phyloP scores from a whole-genome alignment of 1,284 basidiomycete genomes.

The Sutorius eximius region DNA sequence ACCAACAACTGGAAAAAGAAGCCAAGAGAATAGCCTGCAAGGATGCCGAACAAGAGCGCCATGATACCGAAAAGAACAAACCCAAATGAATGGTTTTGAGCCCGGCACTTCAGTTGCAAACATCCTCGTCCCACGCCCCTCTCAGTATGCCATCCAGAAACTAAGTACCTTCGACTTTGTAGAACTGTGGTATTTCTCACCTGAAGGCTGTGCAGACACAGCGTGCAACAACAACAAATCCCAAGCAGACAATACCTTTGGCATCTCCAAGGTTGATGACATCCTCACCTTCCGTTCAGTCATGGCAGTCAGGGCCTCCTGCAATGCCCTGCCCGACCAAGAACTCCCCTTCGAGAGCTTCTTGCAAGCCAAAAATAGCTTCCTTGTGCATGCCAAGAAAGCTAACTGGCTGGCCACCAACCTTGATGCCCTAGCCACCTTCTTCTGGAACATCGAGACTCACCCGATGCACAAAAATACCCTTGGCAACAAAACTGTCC shows the following conservation, averaged over 20 bases:
- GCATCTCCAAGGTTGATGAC: neutral
- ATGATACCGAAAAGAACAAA: too few species aligned
- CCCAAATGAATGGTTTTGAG: neutral
- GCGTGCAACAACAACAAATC: neutral
- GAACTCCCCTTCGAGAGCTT: neutral
- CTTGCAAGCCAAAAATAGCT: neutral
- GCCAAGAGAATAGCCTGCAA: neutral
- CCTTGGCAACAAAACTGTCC: too few species aligned
- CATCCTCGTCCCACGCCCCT: neutral
- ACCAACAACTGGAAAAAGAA: neutral
- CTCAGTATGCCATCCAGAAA: slow-evolving; percentile 25
- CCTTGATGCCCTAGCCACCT: too few species aligned
- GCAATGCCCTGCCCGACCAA: neutral
- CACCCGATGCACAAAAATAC: too few species aligned
- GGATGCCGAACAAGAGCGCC: neutral
- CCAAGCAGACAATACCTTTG: neutral
- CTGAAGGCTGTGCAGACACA: slow-evolving; percentile 7
- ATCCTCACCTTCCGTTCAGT: neutral
- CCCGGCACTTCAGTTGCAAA: neutral
- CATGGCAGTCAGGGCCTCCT: neutral
- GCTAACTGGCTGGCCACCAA: too few species aligned
- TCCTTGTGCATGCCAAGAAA: neutral
- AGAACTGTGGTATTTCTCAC: slow-evolving; percentile 29
- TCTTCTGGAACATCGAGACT: too few species aligned
- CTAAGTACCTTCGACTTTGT: slow-evolving; percentile 25